Evolutionary conservation across 2,329 filamentous ascomycete species (phyloP), one percentile per base, ranked within the genome.

Genomic region (Amphichorda felina): DNA sequence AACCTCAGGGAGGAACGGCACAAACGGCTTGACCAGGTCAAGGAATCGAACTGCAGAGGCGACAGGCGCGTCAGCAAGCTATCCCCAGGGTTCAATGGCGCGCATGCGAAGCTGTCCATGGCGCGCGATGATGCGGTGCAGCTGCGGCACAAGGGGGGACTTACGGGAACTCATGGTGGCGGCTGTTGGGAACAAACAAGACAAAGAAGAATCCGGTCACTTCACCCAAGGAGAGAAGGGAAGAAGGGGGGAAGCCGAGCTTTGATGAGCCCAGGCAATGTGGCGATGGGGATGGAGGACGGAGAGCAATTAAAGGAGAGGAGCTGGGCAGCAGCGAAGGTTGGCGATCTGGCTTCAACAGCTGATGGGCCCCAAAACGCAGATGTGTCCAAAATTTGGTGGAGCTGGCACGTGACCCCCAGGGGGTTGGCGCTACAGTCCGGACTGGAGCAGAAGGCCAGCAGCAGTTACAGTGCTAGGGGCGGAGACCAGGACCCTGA

Each of bases 1-100:
- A 66, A 98, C 91, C 82, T 98, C 91, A 59, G 91, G 91, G 63
- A 98, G 84, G 77, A 96, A 87, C 71, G 91, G 89, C 74, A 93
- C 86, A 64, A 98, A 98, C 59, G 91, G 91, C 70, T 98, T 98
- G 71, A 98, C 91, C 63, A 96, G 77, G 68, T 98, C 91, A 71
- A 98, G 89, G 62, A 98, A 98, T 63, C 91, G 88, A 68, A 98
- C 89, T 96, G 54, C 37, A 38, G 27, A 36, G 33, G 33, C 40
- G 41, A 38, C 31, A 38, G 30, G 35, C 39, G 38, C 10, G 46
- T 59, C 39, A 59, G 56, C 41, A 41, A 40, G 30, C 34, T 40
- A 24, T 36, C 37, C 40, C 45, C 34, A 39, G 34, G 36, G 29
- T 17, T 39, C 51, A 54, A 51, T 52, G 47, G 42, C 47, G 41